Evolutionary conservation across 495 filamentous ascomycete species (phyloP).

Genomic region (Coniosporium apollinis): DNA sequence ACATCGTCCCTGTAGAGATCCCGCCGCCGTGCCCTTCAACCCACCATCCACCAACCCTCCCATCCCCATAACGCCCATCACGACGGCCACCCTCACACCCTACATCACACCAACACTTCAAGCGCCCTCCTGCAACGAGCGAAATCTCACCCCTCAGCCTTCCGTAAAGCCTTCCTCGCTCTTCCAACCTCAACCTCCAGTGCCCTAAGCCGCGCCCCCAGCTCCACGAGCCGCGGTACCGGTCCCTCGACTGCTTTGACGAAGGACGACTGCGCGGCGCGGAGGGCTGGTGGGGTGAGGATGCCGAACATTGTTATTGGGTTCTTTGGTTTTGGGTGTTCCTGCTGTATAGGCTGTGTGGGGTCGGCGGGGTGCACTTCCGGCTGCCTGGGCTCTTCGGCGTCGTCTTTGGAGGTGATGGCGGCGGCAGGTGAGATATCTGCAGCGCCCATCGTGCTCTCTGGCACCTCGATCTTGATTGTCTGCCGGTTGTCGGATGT

Average conservation of each 20-base stretch:
- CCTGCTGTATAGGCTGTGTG: neutral
- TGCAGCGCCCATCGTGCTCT: conserved; percentile 1
- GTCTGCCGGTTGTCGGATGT: neutral
- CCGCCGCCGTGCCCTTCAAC: no score
- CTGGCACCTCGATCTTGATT: neutral
- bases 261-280: conserved; percentile 23
- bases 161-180: conserved; percentile 19
- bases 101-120: no score
- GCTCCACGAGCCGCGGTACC: conserved; percentile 12
- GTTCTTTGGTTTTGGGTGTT: conserved; percentile 11
- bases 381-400: neutral
- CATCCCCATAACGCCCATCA: no score
- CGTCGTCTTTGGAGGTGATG: neutral
- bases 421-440: neutral
- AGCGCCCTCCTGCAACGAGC: no score
- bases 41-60: no score
- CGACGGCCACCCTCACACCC: no score
- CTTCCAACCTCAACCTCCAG: conserved; percentile 19
- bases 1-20: no score
- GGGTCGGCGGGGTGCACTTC: neutral
- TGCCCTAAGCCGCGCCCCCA: conserved; percentile 16
- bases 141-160: no score
- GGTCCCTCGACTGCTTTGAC: conserved; percentile 15
- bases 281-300: conserved; percentile 26
- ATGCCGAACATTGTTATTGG: conserved; percentile 32